Evolutionary conservation across 805 yeast species (phyloP).

Genomic region (Pichia membranifaciens): DNA sequence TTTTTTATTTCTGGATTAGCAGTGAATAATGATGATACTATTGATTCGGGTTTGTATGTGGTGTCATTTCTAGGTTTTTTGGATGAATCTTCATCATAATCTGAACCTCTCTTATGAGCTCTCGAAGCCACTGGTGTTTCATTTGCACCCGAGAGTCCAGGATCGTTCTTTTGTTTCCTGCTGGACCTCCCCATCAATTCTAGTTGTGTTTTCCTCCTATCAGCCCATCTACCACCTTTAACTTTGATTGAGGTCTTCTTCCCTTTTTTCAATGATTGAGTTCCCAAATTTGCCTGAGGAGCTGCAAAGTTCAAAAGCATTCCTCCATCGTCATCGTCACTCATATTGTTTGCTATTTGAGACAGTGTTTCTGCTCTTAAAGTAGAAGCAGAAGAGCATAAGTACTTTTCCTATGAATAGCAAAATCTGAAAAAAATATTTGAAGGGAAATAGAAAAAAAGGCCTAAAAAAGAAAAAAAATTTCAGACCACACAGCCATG

Average conservation of each 20-base stretch:
- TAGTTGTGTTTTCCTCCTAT: constrained; percentile 59
- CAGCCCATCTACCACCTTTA: constrained; percentile 78
- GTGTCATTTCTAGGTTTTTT: constrained; percentile 26
- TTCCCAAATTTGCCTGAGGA: constrained; percentile 19
- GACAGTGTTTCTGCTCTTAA: too few species aligned
- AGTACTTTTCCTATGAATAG: too few species aligned
- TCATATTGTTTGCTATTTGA: too few species aligned
- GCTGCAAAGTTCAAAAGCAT: constrained; percentile 66
- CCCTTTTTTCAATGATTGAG: constrained; percentile 15
- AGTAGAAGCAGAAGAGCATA: too few species aligned
- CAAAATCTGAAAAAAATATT: neutral
- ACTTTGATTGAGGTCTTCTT: constrained; percentile 31
- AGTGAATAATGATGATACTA: constrained; percentile 82
- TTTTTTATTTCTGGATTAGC: constrained; percentile 51
- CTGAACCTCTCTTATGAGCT: constrained; percentile 5
- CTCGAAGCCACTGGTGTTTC: constrained; percentile 9
- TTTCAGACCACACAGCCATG: neutral
- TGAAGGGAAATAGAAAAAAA: neutral
- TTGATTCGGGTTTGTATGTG: constrained; percentile 51
- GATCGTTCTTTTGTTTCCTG: constrained; percentile 8
- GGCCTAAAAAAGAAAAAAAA: neutral
- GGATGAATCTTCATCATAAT: neutral
- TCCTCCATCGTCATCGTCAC: constrained; percentile 50
- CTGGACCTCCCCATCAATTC: constrained; percentile 40
- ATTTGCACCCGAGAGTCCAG: constrained; percentile 1